Evolutionary conservation across 2,329 filamentous ascomycete species (phyloP), one percentile per base, ranked within the genome.

Genomic region (Aaosphaeria arxii): DNA sequence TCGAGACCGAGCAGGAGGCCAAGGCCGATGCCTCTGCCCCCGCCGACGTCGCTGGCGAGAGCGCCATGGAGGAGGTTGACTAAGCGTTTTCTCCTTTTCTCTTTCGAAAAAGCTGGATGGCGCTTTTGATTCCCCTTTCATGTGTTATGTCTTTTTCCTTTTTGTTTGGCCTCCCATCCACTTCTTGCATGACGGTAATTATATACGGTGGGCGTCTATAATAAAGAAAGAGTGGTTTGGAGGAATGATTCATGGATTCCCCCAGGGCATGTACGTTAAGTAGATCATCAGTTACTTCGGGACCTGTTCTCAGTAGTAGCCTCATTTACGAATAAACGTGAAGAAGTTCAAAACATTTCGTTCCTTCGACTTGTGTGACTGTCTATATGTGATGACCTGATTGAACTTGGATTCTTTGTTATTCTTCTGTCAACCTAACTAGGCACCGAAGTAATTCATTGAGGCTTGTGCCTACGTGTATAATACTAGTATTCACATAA

Each of bases 61-160:
- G 88, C 79, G 87, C 91, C 74, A 99, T 99, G 94, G 94, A 99
- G 86, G 94, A 99, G 85, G 94, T 99, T 73, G 94, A 99, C 84
- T 99, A 95, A 62, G 55, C 56, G 58, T 44, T 52, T 63, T 50
- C 11, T 50, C 53, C 52, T 47, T 52, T 57, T 13, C 47, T 52
- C 52, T 47, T 52, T 57, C n/a, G 46, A 55, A 67, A 66, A 67
- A 68, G 61, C 66, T 64, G 57, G 58, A 56, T 60, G 67, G 64
- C 62, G 67, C 63, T 67, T 59, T 66, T 63, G 65, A 66, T 67
- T 61, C 64, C 63, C 63, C 49, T 60, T 62, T 65, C 59, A 70
- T 63, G 67, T 68, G 64, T 69, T 57, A 70, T 62, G 66, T 58
- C 56, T 54, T 55, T 54, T 55, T 24, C 61, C 59, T 60, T 62